Conservation (phyloP, 768 basidiomycete species). For the Pulveroboletus sp. region DNA sequence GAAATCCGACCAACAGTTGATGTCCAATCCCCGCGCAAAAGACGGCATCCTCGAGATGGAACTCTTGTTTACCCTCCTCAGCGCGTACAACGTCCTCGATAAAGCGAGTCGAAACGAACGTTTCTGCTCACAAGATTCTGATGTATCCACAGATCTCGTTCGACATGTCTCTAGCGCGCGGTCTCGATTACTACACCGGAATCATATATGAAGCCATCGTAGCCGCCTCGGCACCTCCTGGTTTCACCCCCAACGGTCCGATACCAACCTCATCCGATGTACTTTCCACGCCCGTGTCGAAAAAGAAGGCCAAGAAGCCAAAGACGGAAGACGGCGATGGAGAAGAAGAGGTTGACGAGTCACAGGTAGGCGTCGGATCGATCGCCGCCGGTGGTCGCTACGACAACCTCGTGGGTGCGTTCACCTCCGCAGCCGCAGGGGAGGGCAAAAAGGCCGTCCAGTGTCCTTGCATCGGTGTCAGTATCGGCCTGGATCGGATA, state of each 20-base stretch:
- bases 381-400: conserved; percentile 99
- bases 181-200: conserved; percentile 97
- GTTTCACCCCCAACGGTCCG: conserved; percentile 55
- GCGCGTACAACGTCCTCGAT: conserved; percentile 72
- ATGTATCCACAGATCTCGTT: conserved; percentile 69
- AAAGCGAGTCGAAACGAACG: conserved; percentile 46
- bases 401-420: conserved; percentile 91
- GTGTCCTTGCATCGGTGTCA: conserved; percentile 89
- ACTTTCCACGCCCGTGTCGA: conserved; percentile 24
- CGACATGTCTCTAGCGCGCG: conserved; percentile 95
- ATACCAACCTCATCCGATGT: conserved; percentile 30
- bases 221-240: conserved; percentile 90
- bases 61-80: conserved; percentile 75
- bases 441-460: conserved; percentile 62
- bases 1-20: conserved; percentile 57
- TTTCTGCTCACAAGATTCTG: neutral
- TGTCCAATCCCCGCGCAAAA: conserved; percentile 68
- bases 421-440: conserved; percentile 75
- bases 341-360: conserved; percentile 88
- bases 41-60: conserved; percentile 86
- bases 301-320: conserved; percentile 42
- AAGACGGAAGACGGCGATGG: conserved; percentile 44
- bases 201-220: conserved; percentile 97
- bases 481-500: conserved; percentile 89
- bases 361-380: conserved; percentile 93